A percentile compares a stretch with the other conserved stretches of the same genome.
These are phyloP conservation scores for Epichloe bromicola DNA, from an alignment of 2,329 filamentous ascomycete species.

Conservation along the genomic window DNA sequence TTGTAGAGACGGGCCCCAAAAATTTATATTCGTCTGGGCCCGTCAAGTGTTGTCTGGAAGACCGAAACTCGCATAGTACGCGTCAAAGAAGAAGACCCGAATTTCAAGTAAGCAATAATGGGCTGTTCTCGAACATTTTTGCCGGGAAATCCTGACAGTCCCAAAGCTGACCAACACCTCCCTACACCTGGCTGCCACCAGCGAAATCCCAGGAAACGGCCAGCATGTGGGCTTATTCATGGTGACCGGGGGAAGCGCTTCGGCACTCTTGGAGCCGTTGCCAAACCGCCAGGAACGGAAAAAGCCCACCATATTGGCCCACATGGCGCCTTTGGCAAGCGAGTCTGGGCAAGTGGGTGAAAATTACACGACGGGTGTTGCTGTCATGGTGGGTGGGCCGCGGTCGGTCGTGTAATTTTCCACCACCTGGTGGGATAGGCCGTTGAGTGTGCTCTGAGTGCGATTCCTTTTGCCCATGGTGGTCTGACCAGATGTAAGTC, in stretches of 20 bases:
- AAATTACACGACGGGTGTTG: too few species aligned
- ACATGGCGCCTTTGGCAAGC: constrained; percentile 4
- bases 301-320: not conserved
- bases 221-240: not conserved
- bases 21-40: not conserved
- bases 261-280: not conserved
- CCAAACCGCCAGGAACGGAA: not conserved
- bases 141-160: not conserved
- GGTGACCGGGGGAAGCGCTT: not conserved
- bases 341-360: not conserved
- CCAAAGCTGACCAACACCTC: not conserved
- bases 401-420: not conserved
- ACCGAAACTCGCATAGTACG: not conserved
- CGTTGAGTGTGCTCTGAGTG: not conserved
- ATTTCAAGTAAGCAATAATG: not conserved
- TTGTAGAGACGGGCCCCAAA: not conserved
- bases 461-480: not conserved
- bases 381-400: not conserved
- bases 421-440: too few species aligned
- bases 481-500: not conserved
- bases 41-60: not conserved
- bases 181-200: not conserved
- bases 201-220: not conserved
- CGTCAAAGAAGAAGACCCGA: not conserved
- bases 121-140: not conserved